phyloP scores from a whole-genome alignment of 192 early-diverging fungal genomes.

The Helicostylum pulchrum region DNA sequence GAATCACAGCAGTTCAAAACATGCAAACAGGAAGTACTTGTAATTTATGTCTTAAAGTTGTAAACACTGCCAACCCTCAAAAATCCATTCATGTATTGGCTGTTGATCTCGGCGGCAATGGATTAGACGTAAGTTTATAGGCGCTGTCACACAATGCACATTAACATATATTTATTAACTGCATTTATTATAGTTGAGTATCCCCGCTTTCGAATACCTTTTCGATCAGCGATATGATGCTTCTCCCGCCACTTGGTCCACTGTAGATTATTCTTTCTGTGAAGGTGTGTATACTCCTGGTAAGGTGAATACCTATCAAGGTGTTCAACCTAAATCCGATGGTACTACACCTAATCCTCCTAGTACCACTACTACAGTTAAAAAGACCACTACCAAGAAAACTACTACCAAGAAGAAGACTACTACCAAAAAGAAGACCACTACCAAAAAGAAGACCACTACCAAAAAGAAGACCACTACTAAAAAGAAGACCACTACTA shows the following conservation, averaged over 20 bases:
- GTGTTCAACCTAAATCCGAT: not conserved
- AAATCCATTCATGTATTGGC: conserved; percentile 51
- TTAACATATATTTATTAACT: not conserved
- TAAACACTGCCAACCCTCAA: conserved; percentile 34
- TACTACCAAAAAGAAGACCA: too few relatives aligned
- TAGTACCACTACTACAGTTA: too few relatives aligned
- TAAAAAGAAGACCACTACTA: too few relatives aligned
- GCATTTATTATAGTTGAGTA: conserved; percentile 14
- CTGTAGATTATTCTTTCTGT: conserved; percentile 40
- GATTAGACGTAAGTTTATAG: conserved; percentile 44
- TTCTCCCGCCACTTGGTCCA: conserved; percentile 44
- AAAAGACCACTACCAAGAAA: too few relatives aligned
- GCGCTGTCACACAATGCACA: not conserved
- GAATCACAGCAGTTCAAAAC: conserved; percentile 50
- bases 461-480: too few relatives aligned
- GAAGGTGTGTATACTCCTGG: conserved; percentile 34
- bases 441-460: too few relatives aligned
- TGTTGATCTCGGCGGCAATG: conserved; percentile 50
- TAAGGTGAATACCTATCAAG: not conserved
- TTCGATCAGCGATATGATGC: conserved; percentile 46
- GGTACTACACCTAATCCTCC: too few relatives aligned
- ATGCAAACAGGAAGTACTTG: conserved; percentile 45
- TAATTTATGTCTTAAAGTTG: conserved; percentile 51
- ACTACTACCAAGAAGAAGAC: too few relatives aligned
- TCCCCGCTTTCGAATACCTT: conserved; percentile 41